phyloP scores from a whole-genome alignment of 495 filamentous ascomycete species.

The Tuber brumale region DNA sequence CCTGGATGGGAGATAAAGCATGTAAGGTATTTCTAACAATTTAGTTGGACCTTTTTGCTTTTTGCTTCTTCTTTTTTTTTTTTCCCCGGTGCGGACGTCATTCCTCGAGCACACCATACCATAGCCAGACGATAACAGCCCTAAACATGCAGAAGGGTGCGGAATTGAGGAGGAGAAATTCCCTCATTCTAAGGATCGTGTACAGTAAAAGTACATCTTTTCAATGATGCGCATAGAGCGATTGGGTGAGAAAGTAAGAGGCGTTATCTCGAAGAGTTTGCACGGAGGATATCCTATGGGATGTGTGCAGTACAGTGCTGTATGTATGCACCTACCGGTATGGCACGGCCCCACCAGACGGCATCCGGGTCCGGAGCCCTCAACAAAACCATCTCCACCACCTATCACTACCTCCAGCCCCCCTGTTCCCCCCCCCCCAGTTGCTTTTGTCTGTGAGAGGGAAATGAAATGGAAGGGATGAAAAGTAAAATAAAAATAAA shows the following conservation, averaged over 20 bases:
- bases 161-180: constrained; percentile 2
- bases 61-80: not conserved
- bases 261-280: not conserved
- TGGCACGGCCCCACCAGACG: not conserved
- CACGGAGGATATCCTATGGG: not conserved
- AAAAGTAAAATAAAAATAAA: not conserved
- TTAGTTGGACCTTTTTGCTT: not conserved
- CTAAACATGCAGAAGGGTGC: not conserved
- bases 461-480: not conserved
- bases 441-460: not conserved
- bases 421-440: not conserved
- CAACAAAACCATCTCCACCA: not conserved
- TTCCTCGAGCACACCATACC: not conserved
- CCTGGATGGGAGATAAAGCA: not conserved
- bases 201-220: not conserved
- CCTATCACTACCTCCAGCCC: not conserved
- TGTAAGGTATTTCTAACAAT: constrained; percentile 8
- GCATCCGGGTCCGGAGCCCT: not conserved
- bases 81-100: not conserved
- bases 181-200: constrained; percentile 2
- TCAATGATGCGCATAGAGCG: not conserved
- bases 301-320: not conserved
- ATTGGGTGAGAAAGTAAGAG: not conserved
- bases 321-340: not conserved
- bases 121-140: not conserved